phyloP scores from a whole-genome alignment of 164 flowering plant genomes.

The Sextonia rubra region DNA sequence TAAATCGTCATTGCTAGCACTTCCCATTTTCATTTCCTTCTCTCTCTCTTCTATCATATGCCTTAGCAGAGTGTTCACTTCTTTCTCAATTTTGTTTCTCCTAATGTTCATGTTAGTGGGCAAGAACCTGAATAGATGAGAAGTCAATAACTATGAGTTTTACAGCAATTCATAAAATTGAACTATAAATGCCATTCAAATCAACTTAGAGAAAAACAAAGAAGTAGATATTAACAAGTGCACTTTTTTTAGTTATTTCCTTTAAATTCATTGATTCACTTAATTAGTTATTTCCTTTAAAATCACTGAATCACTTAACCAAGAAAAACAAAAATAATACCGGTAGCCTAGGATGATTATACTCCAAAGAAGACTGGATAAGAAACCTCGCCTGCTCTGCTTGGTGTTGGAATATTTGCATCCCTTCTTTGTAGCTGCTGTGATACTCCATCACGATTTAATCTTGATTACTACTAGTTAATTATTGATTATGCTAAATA shows the following conservation, averaged over 20 bases:
- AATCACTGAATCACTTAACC: too few species aligned
- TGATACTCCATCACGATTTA: too few species aligned
- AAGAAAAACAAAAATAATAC: slow-evolving; percentile 2
- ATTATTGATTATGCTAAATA: too few species aligned
- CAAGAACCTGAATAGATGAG: slow-evolving; percentile 16
- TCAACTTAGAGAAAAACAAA: too few species aligned
- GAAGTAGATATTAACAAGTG: too few species aligned
- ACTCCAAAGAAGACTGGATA: neutral
- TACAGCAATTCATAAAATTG: too few species aligned
- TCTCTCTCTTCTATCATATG: slow-evolving; percentile 34
- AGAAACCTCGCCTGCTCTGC: slow-evolving; percentile 9
- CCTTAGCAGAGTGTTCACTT: slow-evolving; percentile 17
- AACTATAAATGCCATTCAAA: too few species aligned
- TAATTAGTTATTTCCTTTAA: too few species aligned
- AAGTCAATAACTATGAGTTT: neutral
- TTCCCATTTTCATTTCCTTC: slow-evolving; percentile 14
- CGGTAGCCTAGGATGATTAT: slow-evolving; percentile 29
- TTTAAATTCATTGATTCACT: too few species aligned
- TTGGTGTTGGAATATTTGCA: slow-evolving; percentile 22
- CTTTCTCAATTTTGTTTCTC: slow-evolving; percentile 26
- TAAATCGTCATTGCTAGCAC: slow-evolving; percentile 27
- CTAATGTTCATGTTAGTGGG: slow-evolving; percentile 41
- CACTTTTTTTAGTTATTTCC: too few species aligned
- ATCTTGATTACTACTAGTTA: too few species aligned
- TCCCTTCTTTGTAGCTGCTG: slow-evolving; percentile 29